Base-by-base conservation (phyloP, 768 basidiomycete genomes). In the Hericium coralloides region DNA sequence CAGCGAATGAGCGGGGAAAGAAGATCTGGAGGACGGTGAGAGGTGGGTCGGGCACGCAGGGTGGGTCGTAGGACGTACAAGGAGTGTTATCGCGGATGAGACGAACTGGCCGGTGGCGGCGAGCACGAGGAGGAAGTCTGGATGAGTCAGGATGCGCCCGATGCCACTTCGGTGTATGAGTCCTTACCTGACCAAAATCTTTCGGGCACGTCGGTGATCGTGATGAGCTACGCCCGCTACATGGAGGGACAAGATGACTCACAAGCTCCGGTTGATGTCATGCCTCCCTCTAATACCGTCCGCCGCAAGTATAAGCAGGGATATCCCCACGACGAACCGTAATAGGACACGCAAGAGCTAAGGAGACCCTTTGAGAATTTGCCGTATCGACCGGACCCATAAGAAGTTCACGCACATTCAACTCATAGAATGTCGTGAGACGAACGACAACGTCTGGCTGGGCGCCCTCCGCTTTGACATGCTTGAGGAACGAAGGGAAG, bases 51-150 rank as follows among this genome's bases (percentile, higher is more conserved):
- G 48, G 22, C 31, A 49, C 51, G 25, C 38, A 6, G 37, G 47
- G 55, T 26, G 51, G 31, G 8, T 50, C 47, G 22, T 41, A n/a
- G 25, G 56, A 69, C 83, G 65, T 64, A 89, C 89, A 36, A 92
- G 75, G 36, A 92, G 75, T 3, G 90, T 92, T 22, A 92, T 87
- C 17, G 82, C 82, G 23, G 89, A 89, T 3, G 89, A 92, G 20
- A 89, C 76, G 64, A 91, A 83, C 63, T 84, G 84, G 14, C 89
- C 89, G 31, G 92, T 77, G 17, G 78, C 88, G 20, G 81, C 84
- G 54, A 85, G 63, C 81, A 89, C 84, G 49, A 85, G 69, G 10
- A 91, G 73, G 57, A 89, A 79, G 68, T 92, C 90, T 81, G 52
- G 45, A 58, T 57, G 61, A 57, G 20, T 50, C 52, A 37, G 38